phyloP scores from a whole-genome alignment of 2,329 filamentous ascomycete genomes.

The Colletotrichum gigasporum region DNA sequence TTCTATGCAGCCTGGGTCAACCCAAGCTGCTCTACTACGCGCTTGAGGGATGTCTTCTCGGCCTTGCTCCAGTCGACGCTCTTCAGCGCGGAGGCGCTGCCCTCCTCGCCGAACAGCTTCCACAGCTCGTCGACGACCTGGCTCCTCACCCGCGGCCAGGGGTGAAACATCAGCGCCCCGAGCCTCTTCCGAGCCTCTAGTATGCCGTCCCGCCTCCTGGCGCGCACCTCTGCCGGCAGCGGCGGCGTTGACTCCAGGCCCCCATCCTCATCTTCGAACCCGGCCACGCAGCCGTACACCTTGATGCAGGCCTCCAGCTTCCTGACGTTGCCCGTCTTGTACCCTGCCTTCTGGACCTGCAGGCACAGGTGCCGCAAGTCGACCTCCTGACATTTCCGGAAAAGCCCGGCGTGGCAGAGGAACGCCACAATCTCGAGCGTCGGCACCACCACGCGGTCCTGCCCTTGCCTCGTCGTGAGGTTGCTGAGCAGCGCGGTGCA shows the following conservation, averaged over 20 bases:
- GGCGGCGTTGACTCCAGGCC: too few relatives aligned
- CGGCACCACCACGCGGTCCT: constrained; percentile 79
- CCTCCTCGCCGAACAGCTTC: constrained; percentile 48
- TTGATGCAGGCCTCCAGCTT: constrained; percentile 84
- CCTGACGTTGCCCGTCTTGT: constrained; percentile 82
- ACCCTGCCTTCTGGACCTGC: constrained; percentile 80
- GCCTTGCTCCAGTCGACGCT: constrained; percentile 67
- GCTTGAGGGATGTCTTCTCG: constrained; percentile 55
- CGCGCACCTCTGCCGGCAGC: constrained; percentile 33
- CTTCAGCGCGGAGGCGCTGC: constrained; percentile 48
- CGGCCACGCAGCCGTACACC: constrained; percentile 77
- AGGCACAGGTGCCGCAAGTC: constrained; percentile 70
- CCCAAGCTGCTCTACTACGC: constrained; percentile 53
- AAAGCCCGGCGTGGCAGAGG: constrained; percentile 71
- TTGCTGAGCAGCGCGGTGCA: constrained; percentile 63
- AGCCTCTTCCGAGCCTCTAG: constrained; percentile 73
- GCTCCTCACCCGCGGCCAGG: constrained; percentile 78
- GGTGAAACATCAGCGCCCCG: constrained; percentile 78
- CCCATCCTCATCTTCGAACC: constrained; percentile 37
- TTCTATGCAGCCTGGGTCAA: constrained; percentile 39
- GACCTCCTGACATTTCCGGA: constrained; percentile 49
- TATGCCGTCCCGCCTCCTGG: constrained; percentile 53
- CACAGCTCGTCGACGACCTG: constrained; percentile 70
- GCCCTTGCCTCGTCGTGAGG: constrained; percentile 59
- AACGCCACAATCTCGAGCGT: constrained; percentile 82